Evolutionary conservation across 73 alveolate species (phyloP).

Genomic region (Paramecium pentaurelia): DNA sequence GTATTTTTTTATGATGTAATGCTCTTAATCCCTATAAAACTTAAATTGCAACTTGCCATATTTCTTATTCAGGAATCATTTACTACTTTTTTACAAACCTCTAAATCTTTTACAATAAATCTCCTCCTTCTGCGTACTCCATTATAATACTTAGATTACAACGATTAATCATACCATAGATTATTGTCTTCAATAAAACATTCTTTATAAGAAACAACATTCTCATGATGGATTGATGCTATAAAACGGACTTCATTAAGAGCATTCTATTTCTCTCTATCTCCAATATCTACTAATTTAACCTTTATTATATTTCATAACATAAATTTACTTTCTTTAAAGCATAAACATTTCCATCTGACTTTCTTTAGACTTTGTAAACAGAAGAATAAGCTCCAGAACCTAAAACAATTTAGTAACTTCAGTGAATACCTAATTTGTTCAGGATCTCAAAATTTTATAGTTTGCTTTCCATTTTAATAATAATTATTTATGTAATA

Average conservation of each 20-base stretch:
- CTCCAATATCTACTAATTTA: slow-evolving; percentile 56
- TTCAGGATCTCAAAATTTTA: slow-evolving; percentile 14
- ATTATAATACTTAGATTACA: slow-evolving; percentile 64
- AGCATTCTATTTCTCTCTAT: slow-evolving; percentile 64
- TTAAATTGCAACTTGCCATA: slow-evolving; percentile 73
- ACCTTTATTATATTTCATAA: background rate
- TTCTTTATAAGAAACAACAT: slow-evolving; percentile 51
- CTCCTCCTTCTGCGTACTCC: slow-evolving; percentile 84
- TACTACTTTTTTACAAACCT: slow-evolving; percentile 61
- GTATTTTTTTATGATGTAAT: slow-evolving; percentile 76
- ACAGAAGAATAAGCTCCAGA: slow-evolving; percentile 67
- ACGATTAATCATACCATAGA: slow-evolving; percentile 42
- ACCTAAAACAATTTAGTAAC: background rate
- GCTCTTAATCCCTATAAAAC: slow-evolving; percentile 76
- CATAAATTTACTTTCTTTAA: slow-evolving; percentile 31
- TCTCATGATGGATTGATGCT: slow-evolving; percentile 65
- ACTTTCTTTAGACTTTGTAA: slow-evolving; percentile 55
- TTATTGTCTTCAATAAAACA: slow-evolving; percentile 52
- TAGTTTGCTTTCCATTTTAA: slow-evolving; percentile 36
- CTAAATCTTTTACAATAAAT: slow-evolving; percentile 66
- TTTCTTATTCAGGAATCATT: slow-evolving; percentile 74
- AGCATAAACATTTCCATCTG: slow-evolving; percentile 65
- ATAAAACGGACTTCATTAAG: slow-evolving; percentile 65
- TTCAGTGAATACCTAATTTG: background rate
- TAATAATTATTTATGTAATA: background rate